Conservation (phyloP, 2,329 filamentous ascomycete genomes). For the Fusarium stilboides region DNA sequence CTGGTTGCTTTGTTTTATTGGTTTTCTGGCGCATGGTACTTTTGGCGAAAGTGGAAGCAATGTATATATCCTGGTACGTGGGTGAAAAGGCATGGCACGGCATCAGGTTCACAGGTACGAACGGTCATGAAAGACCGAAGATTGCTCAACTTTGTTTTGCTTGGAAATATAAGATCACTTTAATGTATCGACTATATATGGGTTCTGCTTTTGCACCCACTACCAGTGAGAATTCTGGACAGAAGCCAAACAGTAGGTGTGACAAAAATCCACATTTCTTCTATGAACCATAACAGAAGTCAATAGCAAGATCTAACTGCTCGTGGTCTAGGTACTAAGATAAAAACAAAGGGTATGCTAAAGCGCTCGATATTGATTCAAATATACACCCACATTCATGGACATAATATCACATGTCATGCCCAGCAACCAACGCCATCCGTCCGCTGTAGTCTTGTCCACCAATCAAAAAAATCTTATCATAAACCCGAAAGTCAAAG, state of each 20-base stretch:
- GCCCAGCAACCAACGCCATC: conserved; percentile 37
- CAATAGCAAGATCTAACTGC: conserved; percentile 13
- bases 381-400: conserved; percentile 15
- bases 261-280: conserved; percentile 3
- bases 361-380: conserved; percentile 31
- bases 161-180: conserved; percentile 17
- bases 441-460: conserved; percentile 21
- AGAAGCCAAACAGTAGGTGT: neutral
- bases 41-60: conserved; percentile 28
- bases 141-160: conserved; percentile 33
- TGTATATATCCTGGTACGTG: conserved; percentile 14
- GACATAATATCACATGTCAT: conserved; percentile 31
- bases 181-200: conserved; percentile 9
- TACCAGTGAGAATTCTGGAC: neutral
- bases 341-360: conserved; percentile 32
- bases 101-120: conserved; percentile 11
- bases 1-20: conserved; percentile 11
- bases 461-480: conserved; percentile 9
- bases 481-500: conserved; percentile 19
- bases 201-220: neutral
- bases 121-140: conserved; percentile 10
- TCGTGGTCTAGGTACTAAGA: conserved; percentile 21
- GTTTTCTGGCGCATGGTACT: conserved; percentile 2
- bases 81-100: conserved; percentile 1
- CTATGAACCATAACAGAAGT: conserved; percentile 23